phyloP scores from a whole-genome alignment of 2,329 filamentous ascomycete genomes.

The Verticillium dahliae region DNA sequence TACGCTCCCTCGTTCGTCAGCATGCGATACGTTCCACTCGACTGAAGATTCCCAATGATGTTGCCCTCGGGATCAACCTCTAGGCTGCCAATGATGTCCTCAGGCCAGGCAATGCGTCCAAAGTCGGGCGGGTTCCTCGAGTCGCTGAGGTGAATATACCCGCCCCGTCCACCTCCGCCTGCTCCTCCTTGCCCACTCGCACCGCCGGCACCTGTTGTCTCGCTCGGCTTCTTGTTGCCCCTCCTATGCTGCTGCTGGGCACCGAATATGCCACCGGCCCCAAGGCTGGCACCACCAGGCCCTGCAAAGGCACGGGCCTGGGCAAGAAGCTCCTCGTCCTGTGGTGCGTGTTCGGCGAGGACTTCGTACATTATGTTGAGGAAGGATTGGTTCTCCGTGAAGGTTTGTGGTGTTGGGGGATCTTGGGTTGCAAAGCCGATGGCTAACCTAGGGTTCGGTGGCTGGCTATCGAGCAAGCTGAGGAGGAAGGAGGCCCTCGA shows the following conservation, averaged over 20 bases:
- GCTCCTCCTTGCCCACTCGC: conserved; percentile 56
- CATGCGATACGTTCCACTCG: conserved; percentile 57
- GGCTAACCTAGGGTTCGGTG: conserved; percentile 45
- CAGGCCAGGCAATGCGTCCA: conserved; percentile 62
- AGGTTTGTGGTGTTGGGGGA: conserved; percentile 56
- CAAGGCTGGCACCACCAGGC: conserved; percentile 46
- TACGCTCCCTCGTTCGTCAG: conserved; percentile 62
- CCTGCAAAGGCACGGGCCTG: conserved; percentile 57
- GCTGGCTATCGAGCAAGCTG: conserved; percentile 51
- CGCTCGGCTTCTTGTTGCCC: conserved; percentile 25
- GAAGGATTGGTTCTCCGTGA: conserved; percentile 54
- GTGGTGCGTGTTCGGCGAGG: conserved; percentile 44
- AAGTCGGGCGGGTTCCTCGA: conserved; percentile 57
- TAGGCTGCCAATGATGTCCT: conserved; percentile 63
- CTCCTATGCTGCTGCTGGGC: conserved; percentile 30
- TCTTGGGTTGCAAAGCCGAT: conserved; percentile 52
- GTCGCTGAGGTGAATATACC: conserved; percentile 61
- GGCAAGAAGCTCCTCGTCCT: conserved; percentile 47
- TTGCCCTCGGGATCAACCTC: conserved; percentile 53
- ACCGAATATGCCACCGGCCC: conserved; percentile 45
- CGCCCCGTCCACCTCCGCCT: conserved; percentile 52
- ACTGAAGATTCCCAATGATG: conserved; percentile 51
- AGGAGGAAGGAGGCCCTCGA: conserved; percentile 44
- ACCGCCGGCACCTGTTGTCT: conserved; percentile 38
- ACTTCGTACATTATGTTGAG: conserved; percentile 52